A percentile compares a stretch with the other conserved stretches of the same genome.
phyloP scores from a whole-genome alignment of 108 stramenopile species.

The Fragilaria crotonensis region DNA sequence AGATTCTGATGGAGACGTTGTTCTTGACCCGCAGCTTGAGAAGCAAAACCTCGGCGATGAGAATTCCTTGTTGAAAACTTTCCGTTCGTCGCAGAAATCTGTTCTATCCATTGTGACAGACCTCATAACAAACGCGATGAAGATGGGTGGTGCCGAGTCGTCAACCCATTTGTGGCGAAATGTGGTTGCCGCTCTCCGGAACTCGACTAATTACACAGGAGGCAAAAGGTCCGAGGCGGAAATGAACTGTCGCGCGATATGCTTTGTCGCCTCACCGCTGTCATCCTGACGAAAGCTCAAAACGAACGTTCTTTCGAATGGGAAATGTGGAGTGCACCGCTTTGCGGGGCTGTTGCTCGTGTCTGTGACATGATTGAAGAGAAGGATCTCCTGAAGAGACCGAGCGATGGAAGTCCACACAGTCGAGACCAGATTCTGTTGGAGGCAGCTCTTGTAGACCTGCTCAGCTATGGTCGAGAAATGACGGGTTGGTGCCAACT shows the following conservation, averaged over 20 bases:
- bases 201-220: conserved; percentile 10
- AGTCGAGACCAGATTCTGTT: conserved; percentile 65
- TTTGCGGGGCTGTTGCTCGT: conserved; percentile 61
- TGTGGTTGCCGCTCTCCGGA: conserved; percentile 34
- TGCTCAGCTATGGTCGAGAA: conserved; percentile 73
- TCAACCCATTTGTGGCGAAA: conserved; percentile 62
- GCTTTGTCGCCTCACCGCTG: conserved; percentile 60
- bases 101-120: conserved; percentile 50
- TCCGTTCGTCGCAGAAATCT: conserved; percentile 54
- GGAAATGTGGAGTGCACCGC: conserved; percentile 57
- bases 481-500: conserved; percentile 65
- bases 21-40: background rate
- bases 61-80: conserved; percentile 2
- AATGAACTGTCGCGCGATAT: conserved; percentile 23
- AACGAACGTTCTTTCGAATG: conserved; percentile 47
- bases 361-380: conserved; percentile 74
- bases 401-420: conserved; percentile 16
- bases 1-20: background rate
- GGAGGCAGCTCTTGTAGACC: conserved; percentile 47
- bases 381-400: conserved; percentile 42
- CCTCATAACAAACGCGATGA: conserved; percentile 69
- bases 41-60: background rate
- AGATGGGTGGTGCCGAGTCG: conserved; percentile 68
- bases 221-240: conserved; percentile 5
- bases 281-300: conserved; percentile 57